Evolutionary conservation across 2,329 filamentous ascomycete species (phyloP).

Genomic region (Dothiorella sarmentorum): DNA sequence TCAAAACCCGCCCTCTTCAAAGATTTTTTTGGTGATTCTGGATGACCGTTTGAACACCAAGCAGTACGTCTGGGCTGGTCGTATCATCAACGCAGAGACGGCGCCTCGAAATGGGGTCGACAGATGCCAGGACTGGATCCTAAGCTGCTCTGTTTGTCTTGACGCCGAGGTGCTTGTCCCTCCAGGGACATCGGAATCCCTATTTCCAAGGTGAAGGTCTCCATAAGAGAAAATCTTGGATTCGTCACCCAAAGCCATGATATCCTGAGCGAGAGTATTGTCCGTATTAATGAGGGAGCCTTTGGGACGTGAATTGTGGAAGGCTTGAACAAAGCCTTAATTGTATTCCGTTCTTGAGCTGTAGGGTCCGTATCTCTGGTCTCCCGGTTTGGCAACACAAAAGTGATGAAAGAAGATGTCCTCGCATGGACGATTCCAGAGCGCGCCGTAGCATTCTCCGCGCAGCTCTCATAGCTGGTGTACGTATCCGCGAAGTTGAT

Average conservation of each 20-base stretch:
- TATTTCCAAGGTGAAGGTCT: slow-evolving; percentile 20
- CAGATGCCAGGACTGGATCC: slow-evolving; percentile 18
- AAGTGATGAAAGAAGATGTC: slow-evolving; percentile 23
- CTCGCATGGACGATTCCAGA: slow-evolving; percentile 19
- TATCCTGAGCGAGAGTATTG: slow-evolving; percentile 16
- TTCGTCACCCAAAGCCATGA: slow-evolving; percentile 1
- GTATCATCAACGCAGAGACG: slow-evolving; percentile 15
- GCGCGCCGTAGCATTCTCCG: slow-evolving; percentile 21
- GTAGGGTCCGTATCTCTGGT: slow-evolving; percentile 20
- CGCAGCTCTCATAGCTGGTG: slow-evolving; percentile 14
- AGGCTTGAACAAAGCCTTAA: slow-evolving; percentile 20
- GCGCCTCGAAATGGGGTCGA: slow-evolving; percentile 17
- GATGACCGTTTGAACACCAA: no score
- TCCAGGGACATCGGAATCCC: slow-evolving; percentile 15
- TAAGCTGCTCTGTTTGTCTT: slow-evolving; percentile 15
- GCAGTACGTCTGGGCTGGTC: no score
- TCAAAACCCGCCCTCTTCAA: no score
- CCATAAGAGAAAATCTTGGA: slow-evolving; percentile 20
- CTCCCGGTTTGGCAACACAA: slow-evolving; percentile 6
- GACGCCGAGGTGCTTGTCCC: slow-evolving; percentile 20
- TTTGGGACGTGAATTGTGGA: slow-evolving; percentile 21
- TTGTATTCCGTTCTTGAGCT: slow-evolving; percentile 20
- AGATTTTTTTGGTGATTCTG: no score
- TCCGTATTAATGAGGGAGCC: background rate
- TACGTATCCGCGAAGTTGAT: slow-evolving; percentile 20